Evolutionary conservation across 2,329 filamentous ascomycete genomes (phyloP).

Genomic region (Aspergillus transmontanensis): DNA sequence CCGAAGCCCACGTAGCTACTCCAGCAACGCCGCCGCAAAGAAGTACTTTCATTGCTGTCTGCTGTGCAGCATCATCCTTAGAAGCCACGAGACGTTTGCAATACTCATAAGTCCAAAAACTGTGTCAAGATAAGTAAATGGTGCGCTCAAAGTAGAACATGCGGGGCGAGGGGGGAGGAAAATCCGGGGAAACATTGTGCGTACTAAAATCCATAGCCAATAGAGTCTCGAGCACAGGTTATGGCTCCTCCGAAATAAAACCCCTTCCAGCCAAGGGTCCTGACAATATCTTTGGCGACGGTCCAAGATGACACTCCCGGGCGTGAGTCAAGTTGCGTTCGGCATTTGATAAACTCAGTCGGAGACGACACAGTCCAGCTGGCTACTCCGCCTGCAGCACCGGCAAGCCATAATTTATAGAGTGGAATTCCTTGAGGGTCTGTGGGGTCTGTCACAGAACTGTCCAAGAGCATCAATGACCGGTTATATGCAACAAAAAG

Average conservation of each 20-base stretch:
- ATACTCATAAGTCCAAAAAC: conserved; percentile 88
- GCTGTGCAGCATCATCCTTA: conserved; percentile 49
- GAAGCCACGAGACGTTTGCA: conserved; percentile 62
- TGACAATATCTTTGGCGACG: conserved; percentile 65
- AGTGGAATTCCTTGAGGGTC: conserved; percentile 53
- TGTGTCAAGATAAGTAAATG: conserved; percentile 29
- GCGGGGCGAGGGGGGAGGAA: conserved; percentile 2
- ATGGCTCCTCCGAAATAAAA: conserved; percentile 80
- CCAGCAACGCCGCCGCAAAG: conserved; percentile 87
- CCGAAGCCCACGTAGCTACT: conserved; percentile 82
- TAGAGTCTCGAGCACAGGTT: conserved; percentile 78
- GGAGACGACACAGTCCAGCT: conserved; percentile 86
- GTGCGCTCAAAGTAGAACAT: conserved; percentile 6
- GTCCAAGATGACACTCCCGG: conserved; percentile 60
- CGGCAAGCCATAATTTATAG: conserved; percentile 74
- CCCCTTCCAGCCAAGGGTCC: conserved; percentile 63
- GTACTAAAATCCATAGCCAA: conserved; percentile 95
- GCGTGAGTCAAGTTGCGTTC: conserved; percentile 67
- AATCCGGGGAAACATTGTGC: conserved; percentile 27
- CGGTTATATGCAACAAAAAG: conserved; percentile 91
- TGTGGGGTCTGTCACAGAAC: conserved; percentile 45
- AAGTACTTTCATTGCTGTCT: conserved; percentile 65
- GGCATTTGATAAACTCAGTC: conserved; percentile 88
- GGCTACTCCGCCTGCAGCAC: conserved; percentile 77
- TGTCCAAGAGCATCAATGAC: conserved; percentile 64